A percentile compares a stretch with the other conserved stretches of the same genome.
Evolutionary conservation across 768 basidiomycete genomes (phyloP).

Genomic region (Psilocybe cyanescens): DNA sequence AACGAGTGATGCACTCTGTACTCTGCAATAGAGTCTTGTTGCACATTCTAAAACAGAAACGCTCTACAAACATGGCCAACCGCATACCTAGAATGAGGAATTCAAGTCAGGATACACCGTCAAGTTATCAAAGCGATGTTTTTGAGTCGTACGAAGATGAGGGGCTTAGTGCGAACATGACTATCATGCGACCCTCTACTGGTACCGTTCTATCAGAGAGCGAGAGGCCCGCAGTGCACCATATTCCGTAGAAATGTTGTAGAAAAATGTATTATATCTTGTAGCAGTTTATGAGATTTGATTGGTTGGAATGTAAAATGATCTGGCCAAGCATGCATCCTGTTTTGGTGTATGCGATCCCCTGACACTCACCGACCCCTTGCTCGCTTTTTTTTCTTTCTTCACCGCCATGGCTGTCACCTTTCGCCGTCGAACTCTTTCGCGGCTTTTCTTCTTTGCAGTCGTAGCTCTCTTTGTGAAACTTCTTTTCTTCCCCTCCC

Average conservation of each 20-base stretch:
- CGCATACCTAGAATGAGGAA: slow-evolving; percentile 10
- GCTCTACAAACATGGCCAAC: slow-evolving; percentile 21
- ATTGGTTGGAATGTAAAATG: slow-evolving; percentile 2
- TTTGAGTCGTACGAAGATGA: slow-evolving; percentile 29
- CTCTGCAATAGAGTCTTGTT: slow-evolving; percentile 45
- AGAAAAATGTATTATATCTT: not conserved
- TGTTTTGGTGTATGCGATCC: slow-evolving; percentile 4
- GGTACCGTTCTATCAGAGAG: slow-evolving; percentile 6
- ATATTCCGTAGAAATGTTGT: not conserved
- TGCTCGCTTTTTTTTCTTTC: not conserved
- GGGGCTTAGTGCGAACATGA: slow-evolving; percentile 22
- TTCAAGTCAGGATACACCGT: not conserved
- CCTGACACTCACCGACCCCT: slow-evolving; percentile 3
- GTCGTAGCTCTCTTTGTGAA: slow-evolving; percentile 39
- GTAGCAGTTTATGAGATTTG: not conserved
- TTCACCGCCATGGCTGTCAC: slow-evolving; percentile 39
- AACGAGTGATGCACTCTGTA: slow-evolving; percentile 47
- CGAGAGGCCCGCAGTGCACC: slow-evolving; percentile 3
- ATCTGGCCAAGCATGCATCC: slow-evolving; percentile 14
- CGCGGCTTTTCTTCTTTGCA: slow-evolving; percentile 41
- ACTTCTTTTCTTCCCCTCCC: slow-evolving; percentile 40
- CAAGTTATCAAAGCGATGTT: slow-evolving; percentile 1
- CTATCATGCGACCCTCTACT: slow-evolving; percentile 17
- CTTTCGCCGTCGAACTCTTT: slow-evolving; percentile 53
- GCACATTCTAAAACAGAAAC: slow-evolving; percentile 37